phyloP scores from a whole-genome alignment of 257 asterid species.

The Petrea volubilis region DNA sequence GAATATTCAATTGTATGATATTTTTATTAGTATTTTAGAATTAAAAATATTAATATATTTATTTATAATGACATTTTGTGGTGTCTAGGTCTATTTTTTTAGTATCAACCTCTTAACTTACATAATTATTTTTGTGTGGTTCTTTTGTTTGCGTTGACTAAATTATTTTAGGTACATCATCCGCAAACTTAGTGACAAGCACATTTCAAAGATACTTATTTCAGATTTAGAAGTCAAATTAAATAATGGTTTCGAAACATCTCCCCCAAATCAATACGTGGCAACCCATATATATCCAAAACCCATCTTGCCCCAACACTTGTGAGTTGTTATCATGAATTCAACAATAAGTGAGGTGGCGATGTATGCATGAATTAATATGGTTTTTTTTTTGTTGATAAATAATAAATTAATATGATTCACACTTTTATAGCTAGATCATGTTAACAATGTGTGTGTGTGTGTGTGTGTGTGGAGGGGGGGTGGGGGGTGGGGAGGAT shows the following conservation, averaged over 20 bases:
- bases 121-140: neutral
- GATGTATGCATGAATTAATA: neutral
- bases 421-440: neutral
- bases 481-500: too few relatives aligned
- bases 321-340: neutral
- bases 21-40: too few relatives aligned
- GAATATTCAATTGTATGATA: too few relatives aligned
- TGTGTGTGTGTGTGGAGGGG: too few relatives aligned
- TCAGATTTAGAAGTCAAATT: neutral
- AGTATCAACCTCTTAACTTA: too few relatives aligned
- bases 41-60: too few relatives aligned
- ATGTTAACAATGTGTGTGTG: neutral
- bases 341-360: neutral
- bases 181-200: slow-evolving; percentile 6
- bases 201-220: neutral
- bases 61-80: too few relatives aligned
- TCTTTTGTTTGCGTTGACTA: neutral
- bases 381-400: too few relatives aligned
- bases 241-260: neutral
- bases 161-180: neutral
- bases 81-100: too few relatives aligned
- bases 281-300: neutral
- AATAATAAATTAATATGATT: neutral
- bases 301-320: neutral
- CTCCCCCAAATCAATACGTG: neutral